Conservation (phyloP, 2,329 filamentous ascomycete genomes). For the Scedosporium apiospermum region DNA sequence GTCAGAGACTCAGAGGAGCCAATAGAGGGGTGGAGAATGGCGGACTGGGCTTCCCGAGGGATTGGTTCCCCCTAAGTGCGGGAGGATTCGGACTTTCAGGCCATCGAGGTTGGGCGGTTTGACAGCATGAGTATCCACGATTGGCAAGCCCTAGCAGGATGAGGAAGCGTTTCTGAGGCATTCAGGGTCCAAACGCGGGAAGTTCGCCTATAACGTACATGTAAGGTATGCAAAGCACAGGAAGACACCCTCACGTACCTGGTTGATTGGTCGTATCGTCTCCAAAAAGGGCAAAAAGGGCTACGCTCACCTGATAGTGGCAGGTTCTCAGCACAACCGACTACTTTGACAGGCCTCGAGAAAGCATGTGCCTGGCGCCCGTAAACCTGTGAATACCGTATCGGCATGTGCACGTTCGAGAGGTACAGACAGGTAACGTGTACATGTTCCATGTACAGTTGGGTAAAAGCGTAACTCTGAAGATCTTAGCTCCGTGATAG, state of each 20-base stretch:
- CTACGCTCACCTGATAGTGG: neutral
- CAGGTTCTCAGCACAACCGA: neutral
- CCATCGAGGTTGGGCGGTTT: neutral
- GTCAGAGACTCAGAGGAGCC: neutral
- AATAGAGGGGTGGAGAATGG: neutral
- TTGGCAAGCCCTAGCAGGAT: neutral
- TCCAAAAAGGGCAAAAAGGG: neutral
- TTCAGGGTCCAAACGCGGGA: neutral
- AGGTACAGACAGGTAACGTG: no score
- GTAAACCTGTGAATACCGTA: no score
- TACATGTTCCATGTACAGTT: no score
- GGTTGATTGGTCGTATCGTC: neutral
- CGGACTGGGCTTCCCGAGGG: neutral
- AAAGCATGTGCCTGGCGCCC: neutral
- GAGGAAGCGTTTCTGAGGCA: neutral
- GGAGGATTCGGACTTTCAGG: neutral
- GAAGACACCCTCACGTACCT: neutral
- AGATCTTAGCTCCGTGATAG: no score
- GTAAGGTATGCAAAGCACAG: neutral
- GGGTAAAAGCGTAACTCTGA: no score
- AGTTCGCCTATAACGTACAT: neutral
- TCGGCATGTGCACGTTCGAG: no score
- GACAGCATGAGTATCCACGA: neutral
- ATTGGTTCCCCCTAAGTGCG: neutral
- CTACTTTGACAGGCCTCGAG: neutral